A percentile compares a stretch with the other conserved stretches of the same genome.
Evolutionary conservation across 805 yeast genomes (phyloP).

Genomic region (Babjeviella inositovora): DNA sequence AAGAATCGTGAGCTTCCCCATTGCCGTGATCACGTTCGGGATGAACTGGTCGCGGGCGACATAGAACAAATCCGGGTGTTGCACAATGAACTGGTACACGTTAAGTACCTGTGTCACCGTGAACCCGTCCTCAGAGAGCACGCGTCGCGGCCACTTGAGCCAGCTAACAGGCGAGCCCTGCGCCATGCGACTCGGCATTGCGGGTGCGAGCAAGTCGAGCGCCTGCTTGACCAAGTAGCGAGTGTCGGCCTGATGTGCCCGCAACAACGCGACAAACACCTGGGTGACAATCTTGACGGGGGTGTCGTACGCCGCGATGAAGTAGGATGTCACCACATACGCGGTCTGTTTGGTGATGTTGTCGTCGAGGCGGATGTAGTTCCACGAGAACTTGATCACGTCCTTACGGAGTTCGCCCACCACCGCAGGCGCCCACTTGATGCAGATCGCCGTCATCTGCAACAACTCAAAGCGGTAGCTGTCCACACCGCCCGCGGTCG

Average conservation of each 20-base stretch:
- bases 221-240: constrained; percentile 76
- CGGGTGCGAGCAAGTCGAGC: constrained; percentile 78
- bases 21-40: constrained; percentile 76
- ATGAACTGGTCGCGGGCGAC: constrained; percentile 80
- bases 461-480: constrained; percentile 60
- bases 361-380: constrained; percentile 79
- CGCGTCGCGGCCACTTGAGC: constrained; percentile 92
- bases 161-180: constrained; percentile 41
- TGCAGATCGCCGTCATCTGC: constrained; percentile 65
- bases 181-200: constrained; percentile 50
- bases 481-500: constrained; percentile 58
- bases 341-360: constrained; percentile 84
- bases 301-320: constrained; percentile 77
- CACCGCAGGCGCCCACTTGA: constrained; percentile 47
- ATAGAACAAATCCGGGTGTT: constrained; percentile 72
- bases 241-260: constrained; percentile 77
- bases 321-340: constrained; percentile 73
- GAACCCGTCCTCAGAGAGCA: constrained; percentile 78
- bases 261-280: constrained; percentile 76
- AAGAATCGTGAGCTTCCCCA: constrained; percentile 75
- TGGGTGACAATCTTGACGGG: constrained; percentile 82
- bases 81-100: constrained; percentile 78
- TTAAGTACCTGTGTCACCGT: constrained; percentile 75
- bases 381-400: constrained; percentile 90
- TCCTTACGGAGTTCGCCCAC: constrained; percentile 59